Conservation (phyloP, 306 rosid genomes). For the Acacia melanoxylon region DNA sequence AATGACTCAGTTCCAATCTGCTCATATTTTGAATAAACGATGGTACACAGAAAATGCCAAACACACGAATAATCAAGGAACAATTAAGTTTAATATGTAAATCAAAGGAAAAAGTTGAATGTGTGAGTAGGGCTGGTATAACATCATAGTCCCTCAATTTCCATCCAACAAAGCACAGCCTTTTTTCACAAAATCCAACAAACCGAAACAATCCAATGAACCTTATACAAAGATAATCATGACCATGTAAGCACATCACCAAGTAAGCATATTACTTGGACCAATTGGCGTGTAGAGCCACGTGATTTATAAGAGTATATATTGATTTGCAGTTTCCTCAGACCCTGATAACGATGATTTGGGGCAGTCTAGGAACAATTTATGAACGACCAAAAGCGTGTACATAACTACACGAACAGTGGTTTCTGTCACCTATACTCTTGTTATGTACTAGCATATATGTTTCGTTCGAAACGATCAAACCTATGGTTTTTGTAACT, state of each 20-base stretch:
- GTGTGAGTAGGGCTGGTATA: neutral
- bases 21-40: neutral
- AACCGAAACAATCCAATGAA: too few relatives aligned
- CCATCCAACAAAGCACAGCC: neutral
- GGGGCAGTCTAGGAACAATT: neutral
- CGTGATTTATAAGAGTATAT: too few relatives aligned
- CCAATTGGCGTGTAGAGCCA: too few relatives aligned
- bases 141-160: neutral
- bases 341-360: neutral
- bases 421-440: neutral
- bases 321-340: neutral
- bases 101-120: neutral
- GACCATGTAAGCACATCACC: too few relatives aligned
- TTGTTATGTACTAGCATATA: too few relatives aligned
- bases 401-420: neutral
- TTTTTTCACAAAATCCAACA: too few relatives aligned
- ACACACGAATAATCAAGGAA: neutral
- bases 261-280: too few relatives aligned
- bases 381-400: neutral
- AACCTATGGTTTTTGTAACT: neutral
- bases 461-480: neutral
- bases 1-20: conserved; percentile 72
- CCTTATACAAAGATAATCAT: too few relatives aligned
- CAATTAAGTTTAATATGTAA: neutral
- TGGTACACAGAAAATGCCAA: neutral